Conservation (phyloP, 371 early-diverging fungal genomes). For the Batrachochytrium dendrobatidis region DNA sequence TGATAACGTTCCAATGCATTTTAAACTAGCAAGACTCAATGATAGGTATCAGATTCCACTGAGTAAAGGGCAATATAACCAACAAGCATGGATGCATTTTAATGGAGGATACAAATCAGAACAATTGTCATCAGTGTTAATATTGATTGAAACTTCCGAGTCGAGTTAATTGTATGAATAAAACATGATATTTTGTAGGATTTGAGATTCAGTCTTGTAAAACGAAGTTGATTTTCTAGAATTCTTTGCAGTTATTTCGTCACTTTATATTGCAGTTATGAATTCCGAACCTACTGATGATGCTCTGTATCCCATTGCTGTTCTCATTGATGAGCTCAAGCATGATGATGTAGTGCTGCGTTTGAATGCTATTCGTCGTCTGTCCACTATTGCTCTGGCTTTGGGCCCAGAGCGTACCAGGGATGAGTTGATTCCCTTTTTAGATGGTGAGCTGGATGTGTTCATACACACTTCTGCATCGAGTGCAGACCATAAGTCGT, state of each 20-base stretch:
- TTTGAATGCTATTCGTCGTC: slow-evolving; percentile 83
- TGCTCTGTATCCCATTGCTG: slow-evolving; percentile 72
- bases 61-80: background rate
- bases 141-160: no score
- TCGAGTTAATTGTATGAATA: no score
- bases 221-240: no score
- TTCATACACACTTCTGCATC: no score
- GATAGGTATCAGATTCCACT: background rate
- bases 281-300: no score
- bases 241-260: no score
- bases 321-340: slow-evolving; percentile 93
- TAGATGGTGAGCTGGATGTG: slow-evolving; percentile 75
- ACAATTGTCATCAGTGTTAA: no score
- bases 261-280: no score
- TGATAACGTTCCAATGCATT: background rate
- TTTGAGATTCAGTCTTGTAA: no score
- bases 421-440: slow-evolving; percentile 91
- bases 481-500: no score
- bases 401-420: slow-evolving; percentile 92
- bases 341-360: slow-evolving; percentile 91
- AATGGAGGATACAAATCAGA: no score
- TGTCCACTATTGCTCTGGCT: slow-evolving; percentile 87
- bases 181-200: no score
- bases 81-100: background rate
- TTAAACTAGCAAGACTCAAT: background rate